Evolutionary conservation across 2,329 filamentous ascomycete genomes (phyloP).

Genomic region (Trichoderma atroviride): DNA sequence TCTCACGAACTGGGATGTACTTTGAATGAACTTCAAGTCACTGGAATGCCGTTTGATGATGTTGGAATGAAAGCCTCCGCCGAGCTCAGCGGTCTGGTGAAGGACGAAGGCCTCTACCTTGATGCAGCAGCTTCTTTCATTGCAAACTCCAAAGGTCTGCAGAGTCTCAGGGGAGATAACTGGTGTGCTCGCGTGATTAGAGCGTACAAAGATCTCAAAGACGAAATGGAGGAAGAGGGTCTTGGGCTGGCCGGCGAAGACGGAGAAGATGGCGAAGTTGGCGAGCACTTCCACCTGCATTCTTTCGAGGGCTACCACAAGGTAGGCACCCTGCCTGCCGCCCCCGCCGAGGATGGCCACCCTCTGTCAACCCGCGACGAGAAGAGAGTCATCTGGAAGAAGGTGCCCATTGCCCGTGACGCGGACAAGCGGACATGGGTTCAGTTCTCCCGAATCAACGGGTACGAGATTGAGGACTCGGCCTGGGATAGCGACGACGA

Average conservation of each 20-base stretch:
- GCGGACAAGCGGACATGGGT: constrained; percentile 49
- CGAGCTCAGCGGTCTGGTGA: constrained; percentile 56
- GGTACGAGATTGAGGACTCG: constrained; percentile 41
- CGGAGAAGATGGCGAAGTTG: constrained; percentile 33
- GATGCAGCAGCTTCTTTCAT: constrained; percentile 50
- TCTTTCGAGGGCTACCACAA: constrained; percentile 34
- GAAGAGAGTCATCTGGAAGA: constrained; percentile 55
- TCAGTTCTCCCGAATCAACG: constrained; percentile 48
- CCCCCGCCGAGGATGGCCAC: constrained; percentile 48
- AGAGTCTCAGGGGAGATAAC: constrained; percentile 43
- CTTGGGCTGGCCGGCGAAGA: constrained; percentile 32
- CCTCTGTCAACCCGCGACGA: constrained; percentile 47
- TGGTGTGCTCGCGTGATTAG: constrained; percentile 52
- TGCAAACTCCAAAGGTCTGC: constrained; percentile 45
- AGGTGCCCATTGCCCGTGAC: constrained; percentile 48
- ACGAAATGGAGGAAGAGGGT: constrained; percentile 32
- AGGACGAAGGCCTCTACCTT: constrained; percentile 56
- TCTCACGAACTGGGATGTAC: constrained; percentile 57
- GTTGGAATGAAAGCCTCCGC: constrained; percentile 50
- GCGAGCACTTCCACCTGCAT: constrained; percentile 36
- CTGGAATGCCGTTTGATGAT: constrained; percentile 55
- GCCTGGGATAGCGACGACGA: constrained; percentile 43
- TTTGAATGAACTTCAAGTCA: constrained; percentile 56
- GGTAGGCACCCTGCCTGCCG: constrained; percentile 43
- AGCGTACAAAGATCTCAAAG: constrained; percentile 43